phyloP scores from a whole-genome alignment of 108 stramenopile genomes.

The Chaetoceros muelleri region DNA sequence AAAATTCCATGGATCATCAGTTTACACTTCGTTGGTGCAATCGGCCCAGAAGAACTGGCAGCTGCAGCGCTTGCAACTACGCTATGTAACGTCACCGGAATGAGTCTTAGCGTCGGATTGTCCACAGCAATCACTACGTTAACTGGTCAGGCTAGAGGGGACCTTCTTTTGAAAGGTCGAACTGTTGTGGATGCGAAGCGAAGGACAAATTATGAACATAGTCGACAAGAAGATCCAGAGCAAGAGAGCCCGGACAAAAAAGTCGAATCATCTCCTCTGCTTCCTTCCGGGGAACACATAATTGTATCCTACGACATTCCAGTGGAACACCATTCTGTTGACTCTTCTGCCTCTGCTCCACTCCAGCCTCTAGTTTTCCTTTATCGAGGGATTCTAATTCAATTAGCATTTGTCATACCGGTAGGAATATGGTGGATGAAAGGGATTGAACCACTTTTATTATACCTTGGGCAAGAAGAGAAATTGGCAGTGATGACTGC shows the following conservation, averaged over 20 bases:
- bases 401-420: slow-evolving; percentile 35
- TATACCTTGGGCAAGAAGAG: slow-evolving; percentile 38
- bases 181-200: slow-evolving; percentile 10
- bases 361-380: slow-evolving; percentile 34
- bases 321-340: background rate
- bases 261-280: background rate
- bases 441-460: slow-evolving; percentile 26
- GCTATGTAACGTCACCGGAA: slow-evolving; percentile 51
- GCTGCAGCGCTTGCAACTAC: slow-evolving; percentile 59
- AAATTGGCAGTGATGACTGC: slow-evolving; percentile 29
- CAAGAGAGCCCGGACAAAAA: background rate
- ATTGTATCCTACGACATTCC: background rate
- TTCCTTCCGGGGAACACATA: background rate
- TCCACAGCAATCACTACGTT: slow-evolving; percentile 32
- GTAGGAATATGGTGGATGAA: slow-evolving; percentile 40
- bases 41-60: slow-evolving; percentile 42
- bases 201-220: background rate
- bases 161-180: slow-evolving; percentile 18
- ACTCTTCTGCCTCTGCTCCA: background rate
- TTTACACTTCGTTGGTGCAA: slow-evolving; percentile 33
- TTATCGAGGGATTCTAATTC: slow-evolving; percentile 36
- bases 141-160: slow-evolving; percentile 24
- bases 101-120: slow-evolving; percentile 44
- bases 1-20: slow-evolving; percentile 47
- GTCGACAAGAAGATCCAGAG: slow-evolving; percentile 4